Base-by-base conservation (phyloP, 495 filamentous ascomycete genomes). In the Polyplosphaeria fusca region DNA sequence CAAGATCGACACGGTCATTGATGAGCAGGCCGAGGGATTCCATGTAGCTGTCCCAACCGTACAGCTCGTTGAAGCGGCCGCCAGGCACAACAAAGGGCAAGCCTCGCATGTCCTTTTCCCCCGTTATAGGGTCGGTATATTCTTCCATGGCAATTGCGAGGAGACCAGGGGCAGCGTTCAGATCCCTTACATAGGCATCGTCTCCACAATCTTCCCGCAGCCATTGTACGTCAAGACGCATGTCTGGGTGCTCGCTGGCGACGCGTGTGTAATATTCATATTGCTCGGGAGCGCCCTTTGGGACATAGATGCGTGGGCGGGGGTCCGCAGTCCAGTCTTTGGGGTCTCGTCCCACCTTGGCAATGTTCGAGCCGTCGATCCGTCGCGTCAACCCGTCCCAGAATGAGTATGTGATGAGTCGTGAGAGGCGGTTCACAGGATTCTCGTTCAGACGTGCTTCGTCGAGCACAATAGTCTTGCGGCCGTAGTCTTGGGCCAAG, bases 41-140 rank as follows among this genome's bases (percentile, higher is more conserved):
- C 88, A 98, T 95, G 73, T 95, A 97, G 67, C 88, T 94, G 69
- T 98, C 93, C 93, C 93, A 98, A 47, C 85, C 89, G 66, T 98
- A 98, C 20, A 97, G 70, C 68, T 98, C 93, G 71, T 97, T 98
- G 81, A 98, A 98, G 23, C 93, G 80, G 14, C 91, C 93, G 32
- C 93, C 94, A 0, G 93, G 93, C 19, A 98, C 93, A 19, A 97
- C 89, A 64, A 96, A 98, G 0, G 93, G 93, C 41, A 91, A 78
- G 26, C 94, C 93, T n/a, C 74, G 72, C 5, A 91, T 68, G 1
- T 83, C 82, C 51, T 77, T 81, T 65, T 86, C 73, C 14, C 82
- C 82, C 11, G 87, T 88, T 9, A 70, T 66, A 2, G 79, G 76
- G 65, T 93, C 84, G 13, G 42, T 63, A 9, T 74, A 72, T 57